Evolutionary conservation across 257 asterid species (phyloP).

Genomic region (Datura wrightii): DNA sequence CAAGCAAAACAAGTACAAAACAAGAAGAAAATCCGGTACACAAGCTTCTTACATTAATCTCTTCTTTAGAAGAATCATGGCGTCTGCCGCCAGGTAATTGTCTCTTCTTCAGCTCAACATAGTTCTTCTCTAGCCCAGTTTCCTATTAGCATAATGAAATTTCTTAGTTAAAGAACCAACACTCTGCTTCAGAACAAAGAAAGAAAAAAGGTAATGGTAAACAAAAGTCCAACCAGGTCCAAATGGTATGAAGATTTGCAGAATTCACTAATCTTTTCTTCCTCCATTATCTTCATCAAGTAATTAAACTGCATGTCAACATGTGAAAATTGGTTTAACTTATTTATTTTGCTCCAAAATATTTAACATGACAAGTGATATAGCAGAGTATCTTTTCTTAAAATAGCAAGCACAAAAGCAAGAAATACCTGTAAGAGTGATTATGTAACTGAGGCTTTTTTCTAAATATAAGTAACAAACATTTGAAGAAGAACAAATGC

Average conservation of each 20-base stretch:
- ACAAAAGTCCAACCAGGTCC: slow-evolving; percentile 34
- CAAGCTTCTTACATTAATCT: slow-evolving; percentile 36
- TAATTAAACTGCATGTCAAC: not conserved
- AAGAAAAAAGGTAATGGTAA: slow-evolving; percentile 3
- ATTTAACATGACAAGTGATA: not conserved
- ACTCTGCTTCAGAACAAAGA: not conserved
- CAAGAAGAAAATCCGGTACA: not conserved
- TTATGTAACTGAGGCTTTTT: slow-evolving; percentile 25
- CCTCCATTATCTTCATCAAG: slow-evolving; percentile 32
- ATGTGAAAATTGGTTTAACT: not conserved
- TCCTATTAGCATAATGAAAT: slow-evolving; percentile 26
- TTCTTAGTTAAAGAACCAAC: not conserved
- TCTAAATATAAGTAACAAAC: not conserved
- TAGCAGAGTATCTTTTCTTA: not conserved
- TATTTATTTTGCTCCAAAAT: not conserved
- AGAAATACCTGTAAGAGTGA: slow-evolving; percentile 36
- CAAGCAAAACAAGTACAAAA: not conserved
- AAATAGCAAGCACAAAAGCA: not conserved
- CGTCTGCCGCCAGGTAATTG: slow-evolving; percentile 50
- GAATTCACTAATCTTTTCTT: slow-evolving; percentile 35
- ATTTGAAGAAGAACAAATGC: slow-evolving; percentile 1
- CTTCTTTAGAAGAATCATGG: slow-evolving; percentile 56
- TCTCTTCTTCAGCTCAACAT: slow-evolving; percentile 55
- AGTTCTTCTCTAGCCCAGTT: slow-evolving; percentile 46
- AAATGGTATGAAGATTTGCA: slow-evolving; percentile 33